phyloP scores from a whole-genome alignment of 306 rosid species.

The Parietaria judaica region DNA sequence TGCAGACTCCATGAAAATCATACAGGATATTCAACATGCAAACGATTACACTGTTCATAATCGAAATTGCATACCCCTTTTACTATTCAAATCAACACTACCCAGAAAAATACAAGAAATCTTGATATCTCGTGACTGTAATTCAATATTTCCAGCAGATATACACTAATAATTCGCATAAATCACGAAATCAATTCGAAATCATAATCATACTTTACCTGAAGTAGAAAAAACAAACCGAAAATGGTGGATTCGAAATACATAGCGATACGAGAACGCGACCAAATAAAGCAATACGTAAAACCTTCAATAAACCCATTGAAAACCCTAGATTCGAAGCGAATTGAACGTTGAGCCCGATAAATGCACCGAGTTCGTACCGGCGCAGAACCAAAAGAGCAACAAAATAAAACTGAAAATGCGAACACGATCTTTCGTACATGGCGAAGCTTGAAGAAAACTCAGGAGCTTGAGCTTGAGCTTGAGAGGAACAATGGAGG shows the following conservation, averaged over 20 bases:
- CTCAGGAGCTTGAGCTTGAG: not conserved
- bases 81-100: too few species aligned
- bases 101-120: not conserved
- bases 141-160: not conserved
- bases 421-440: not conserved
- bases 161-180: not conserved
- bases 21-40: not conserved
- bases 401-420: not conserved
- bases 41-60: not conserved
- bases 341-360: slow-evolving; percentile 14
- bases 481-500: not conserved
- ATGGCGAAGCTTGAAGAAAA: not conserved
- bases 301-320: slow-evolving; percentile 4
- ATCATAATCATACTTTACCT: not conserved
- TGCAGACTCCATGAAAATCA: too few species aligned
- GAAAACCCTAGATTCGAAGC: slow-evolving; percentile 25
- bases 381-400: not conserved
- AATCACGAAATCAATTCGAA: not conserved
- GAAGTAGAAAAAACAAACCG: not conserved
- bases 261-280: not conserved
- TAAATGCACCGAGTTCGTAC: slow-evolving; percentile 9
- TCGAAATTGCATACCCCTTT: too few species aligned
- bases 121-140: not conserved
- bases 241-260: not conserved
- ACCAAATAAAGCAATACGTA: not conserved